phyloP scores from a whole-genome alignment of 2,329 filamentous ascomycete species.

The Arthrobotrys iridis region DNA sequence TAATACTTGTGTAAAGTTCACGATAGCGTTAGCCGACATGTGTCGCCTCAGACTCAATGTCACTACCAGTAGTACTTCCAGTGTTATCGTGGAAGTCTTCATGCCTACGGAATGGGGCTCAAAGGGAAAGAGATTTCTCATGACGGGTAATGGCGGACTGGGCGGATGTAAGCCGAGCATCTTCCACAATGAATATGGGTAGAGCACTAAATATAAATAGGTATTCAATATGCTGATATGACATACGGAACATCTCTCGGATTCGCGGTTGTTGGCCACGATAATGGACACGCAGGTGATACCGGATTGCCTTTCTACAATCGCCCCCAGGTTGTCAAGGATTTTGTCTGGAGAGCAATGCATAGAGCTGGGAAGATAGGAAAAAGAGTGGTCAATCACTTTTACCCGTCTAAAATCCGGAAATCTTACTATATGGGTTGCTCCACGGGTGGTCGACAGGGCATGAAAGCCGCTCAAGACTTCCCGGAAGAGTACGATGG shows the following conservation, averaged over 20 bases:
- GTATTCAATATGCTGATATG: constrained; percentile 39
- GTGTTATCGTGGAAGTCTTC: constrained; percentile 49
- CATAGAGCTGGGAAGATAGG: constrained; percentile 20
- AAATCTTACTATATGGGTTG: constrained; percentile 66
- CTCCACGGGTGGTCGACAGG: constrained; percentile 66
- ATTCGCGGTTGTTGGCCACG: constrained; percentile 39
- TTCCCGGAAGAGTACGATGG: constrained; percentile 66
- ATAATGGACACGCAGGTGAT: constrained; percentile 53
- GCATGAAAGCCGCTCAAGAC: constrained; percentile 63
- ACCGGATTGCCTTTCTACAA: constrained; percentile 40
- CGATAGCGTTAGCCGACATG: constrained; percentile 27
- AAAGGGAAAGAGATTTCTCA: constrained; percentile 37
- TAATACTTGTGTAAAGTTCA: constrained; percentile 25
- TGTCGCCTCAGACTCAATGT: constrained; percentile 38
- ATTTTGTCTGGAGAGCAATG: constrained; percentile 45
- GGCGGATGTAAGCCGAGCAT: constrained; percentile 32
- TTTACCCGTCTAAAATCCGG: constrained; percentile 7
- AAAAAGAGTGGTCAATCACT: constrained; percentile 16
- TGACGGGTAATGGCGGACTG: constrained; percentile 47
- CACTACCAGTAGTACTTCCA: constrained; percentile 41
- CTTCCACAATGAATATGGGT: no score
- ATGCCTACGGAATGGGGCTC: constrained; percentile 42
- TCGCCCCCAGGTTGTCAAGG: constrained; percentile 37
- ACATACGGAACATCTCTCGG: constrained; percentile 24
- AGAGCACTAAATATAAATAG: not conserved